These are phyloP conservation scores for Hypoxylon sp. DNA, from an alignment of 2,329 filamentous ascomycete genomes.

Conservation along the genomic window DNA sequence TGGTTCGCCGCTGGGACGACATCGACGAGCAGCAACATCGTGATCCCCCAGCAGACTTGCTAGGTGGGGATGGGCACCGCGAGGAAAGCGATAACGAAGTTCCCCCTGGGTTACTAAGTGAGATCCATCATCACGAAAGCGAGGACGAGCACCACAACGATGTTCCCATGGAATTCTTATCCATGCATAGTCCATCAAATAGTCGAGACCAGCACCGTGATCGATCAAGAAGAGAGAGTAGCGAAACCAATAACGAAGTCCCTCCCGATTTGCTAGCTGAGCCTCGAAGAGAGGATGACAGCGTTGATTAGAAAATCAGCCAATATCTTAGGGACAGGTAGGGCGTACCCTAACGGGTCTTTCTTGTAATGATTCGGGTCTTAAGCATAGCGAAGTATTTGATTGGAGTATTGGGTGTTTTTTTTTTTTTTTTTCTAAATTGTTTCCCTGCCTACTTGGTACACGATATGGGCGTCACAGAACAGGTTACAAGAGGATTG, in stretches of 20 bases:
- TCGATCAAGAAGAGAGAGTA: constrained; percentile 45
- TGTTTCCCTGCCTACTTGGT: background rate
- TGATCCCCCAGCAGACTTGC: constrained; percentile 61
- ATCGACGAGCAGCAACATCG: constrained; percentile 51
- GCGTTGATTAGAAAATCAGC: constrained; percentile 35
- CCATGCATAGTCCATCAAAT: constrained; percentile 58
- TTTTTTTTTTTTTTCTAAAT: background rate
- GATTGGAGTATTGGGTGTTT: background rate
- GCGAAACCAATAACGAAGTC: constrained; percentile 49
- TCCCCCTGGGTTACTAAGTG: constrained; percentile 45
- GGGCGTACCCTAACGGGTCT: constrained; percentile 1
- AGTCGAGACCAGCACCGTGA: constrained; percentile 10
- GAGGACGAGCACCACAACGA: constrained; percentile 58
- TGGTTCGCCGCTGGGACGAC: constrained; percentile 55
- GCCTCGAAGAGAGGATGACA: constrained; percentile 34
- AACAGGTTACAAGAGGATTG: constrained; percentile 1
- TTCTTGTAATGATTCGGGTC: background rate
- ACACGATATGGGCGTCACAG: background rate
- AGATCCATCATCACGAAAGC: constrained; percentile 40
- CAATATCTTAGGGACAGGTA: constrained; percentile 12
- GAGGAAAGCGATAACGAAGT: constrained; percentile 53
- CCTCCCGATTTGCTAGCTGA: constrained; percentile 50
- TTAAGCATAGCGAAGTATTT: constrained; percentile 11
- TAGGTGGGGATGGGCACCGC: constrained; percentile 53
- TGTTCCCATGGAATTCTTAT: constrained; percentile 67